These are phyloP conservation scores for Boletus nobilissimus DNA, from an alignment of 1,284 basidiomycete species.

Conservation along the genomic window DNA sequence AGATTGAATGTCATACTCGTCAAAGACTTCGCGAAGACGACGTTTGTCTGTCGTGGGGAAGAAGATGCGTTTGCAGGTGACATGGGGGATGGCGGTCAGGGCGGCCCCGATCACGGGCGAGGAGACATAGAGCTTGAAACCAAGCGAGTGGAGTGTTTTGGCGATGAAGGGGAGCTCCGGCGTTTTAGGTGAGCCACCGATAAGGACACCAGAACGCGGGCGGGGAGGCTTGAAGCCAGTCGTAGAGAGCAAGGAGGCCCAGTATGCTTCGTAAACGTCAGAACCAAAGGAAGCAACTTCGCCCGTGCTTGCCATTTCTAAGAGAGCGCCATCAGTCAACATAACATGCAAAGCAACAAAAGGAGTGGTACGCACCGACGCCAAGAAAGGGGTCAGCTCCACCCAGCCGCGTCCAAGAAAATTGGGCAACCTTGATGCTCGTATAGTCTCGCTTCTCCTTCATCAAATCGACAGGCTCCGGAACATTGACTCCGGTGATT, in stretches of 20 bases:
- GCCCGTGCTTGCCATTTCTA: conserved; percentile 98
- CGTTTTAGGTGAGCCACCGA: conserved; percentile 86
- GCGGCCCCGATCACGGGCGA: conserved; percentile 84
- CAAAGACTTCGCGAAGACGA: conserved; percentile 91
- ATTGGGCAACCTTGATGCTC: conserved; percentile 98
- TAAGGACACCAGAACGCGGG: conserved; percentile 83
- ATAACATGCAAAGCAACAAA: neutral
- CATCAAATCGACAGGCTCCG: conserved; percentile 96
- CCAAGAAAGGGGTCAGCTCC: conserved; percentile 98
- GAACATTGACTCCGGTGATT: conserved; percentile 90
- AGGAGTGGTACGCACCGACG: conserved; percentile 70
- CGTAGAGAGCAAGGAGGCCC: conserved; percentile 89
- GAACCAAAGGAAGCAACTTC: conserved; percentile 98
- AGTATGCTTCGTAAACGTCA: conserved; percentile 96
- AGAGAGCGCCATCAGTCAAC: neutral
- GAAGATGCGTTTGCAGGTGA: conserved; percentile 87
- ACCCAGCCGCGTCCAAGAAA: conserved; percentile 96
- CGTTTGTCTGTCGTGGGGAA: conserved; percentile 99
- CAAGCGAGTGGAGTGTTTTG: conserved; percentile 79
- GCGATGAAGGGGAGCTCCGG: conserved; percentile 87
- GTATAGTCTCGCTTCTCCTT: conserved; percentile 90
- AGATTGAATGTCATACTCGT: conserved; percentile 95
- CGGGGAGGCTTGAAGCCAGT: conserved; percentile 92
- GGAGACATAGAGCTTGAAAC: conserved; percentile 94
- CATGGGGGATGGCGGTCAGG: conserved; percentile 85